These are phyloP conservation scores for Mycena rosella DNA, from an alignment of 768 basidiomycete species.

Conservation along the genomic window DNA sequence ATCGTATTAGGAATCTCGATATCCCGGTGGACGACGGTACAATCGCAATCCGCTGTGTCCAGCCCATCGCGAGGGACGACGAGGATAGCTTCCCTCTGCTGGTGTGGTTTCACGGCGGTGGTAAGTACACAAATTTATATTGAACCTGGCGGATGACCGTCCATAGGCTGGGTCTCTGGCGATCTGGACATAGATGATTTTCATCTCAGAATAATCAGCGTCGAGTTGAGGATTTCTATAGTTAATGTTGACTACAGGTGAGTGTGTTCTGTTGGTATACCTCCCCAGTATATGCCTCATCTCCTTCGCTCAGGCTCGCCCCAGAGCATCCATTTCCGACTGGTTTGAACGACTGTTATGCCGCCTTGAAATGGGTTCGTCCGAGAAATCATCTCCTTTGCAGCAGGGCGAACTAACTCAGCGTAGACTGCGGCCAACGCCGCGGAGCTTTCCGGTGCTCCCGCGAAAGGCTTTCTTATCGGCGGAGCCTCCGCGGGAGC, in stretches of 20 bases:
- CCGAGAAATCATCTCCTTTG: neutral
- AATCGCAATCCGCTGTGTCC: constrained; percentile 19
- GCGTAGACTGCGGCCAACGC: neutral
- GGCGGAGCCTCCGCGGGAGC: constrained; percentile 5
- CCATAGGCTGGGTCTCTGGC: constrained; percentile 15
- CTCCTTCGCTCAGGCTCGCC: neutral
- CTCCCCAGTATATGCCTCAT: neutral
- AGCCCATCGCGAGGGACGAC: neutral
- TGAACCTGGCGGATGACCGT: no score
- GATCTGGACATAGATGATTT: constrained; percentile 36
- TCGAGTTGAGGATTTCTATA: constrained; percentile 34
- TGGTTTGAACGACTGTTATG: constrained; percentile 7
- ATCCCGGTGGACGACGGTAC: constrained; percentile 16
- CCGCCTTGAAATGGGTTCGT: constrained; percentile 14
- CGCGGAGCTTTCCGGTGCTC: neutral
- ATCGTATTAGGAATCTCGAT: constrained; percentile 3
- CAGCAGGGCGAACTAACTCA: neutral
- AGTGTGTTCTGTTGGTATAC: no score
- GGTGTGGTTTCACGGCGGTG: constrained; percentile 27
- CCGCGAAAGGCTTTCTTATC: constrained; percentile 4
- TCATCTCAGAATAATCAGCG: constrained; percentile 31
- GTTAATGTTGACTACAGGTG: constrained; percentile 36
- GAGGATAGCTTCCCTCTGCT: constrained; percentile 21
- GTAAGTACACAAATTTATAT: neutral
- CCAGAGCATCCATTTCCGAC: constrained; percentile 15